Evolutionary conservation across 768 basidiomycete species (phyloP).

Genomic region (Cubamyces lactineus): DNA sequence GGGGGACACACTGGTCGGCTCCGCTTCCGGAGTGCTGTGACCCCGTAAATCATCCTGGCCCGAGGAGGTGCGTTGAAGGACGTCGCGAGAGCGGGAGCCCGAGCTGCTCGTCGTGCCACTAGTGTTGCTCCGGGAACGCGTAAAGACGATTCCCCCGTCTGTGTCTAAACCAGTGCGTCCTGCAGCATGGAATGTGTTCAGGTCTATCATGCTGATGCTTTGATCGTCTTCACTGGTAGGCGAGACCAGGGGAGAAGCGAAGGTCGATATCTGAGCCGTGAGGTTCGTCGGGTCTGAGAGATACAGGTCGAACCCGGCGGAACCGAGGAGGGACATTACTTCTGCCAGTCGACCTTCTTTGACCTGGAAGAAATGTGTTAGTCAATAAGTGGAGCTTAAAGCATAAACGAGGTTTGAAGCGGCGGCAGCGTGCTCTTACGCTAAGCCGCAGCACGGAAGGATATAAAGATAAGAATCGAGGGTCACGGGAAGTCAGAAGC

Average conservation of each 20-base stretch:
- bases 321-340: constrained; percentile 59
- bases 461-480: constrained; percentile 16
- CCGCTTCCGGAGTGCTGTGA: not conserved
- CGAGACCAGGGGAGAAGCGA: constrained; percentile 32
- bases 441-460: not conserved
- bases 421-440: not conserved
- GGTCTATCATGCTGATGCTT: constrained; percentile 27
- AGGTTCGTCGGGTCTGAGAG: constrained; percentile 33
- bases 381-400: constrained; percentile 1
- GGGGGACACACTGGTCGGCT: not conserved
- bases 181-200: constrained; percentile 45
- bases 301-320: constrained; percentile 68
- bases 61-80: not conserved
- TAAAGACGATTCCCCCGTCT: constrained; percentile 50
- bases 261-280: constrained; percentile 32
- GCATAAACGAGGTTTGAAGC: too few species aligned
- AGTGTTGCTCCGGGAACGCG: constrained; percentile 48
- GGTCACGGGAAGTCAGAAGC: not conserved
- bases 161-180: constrained; percentile 24
- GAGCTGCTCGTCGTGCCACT: constrained; percentile 35
- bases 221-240: constrained; percentile 28
- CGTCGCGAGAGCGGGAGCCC: constrained; percentile 15
- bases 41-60: not conserved
- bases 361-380: constrained; percentile 46
- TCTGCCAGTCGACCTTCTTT: constrained; percentile 67